Evolutionary conservation across 2,329 filamentous ascomycete species (phyloP).

Genomic region (Paramyrothecium sp.): DNA sequence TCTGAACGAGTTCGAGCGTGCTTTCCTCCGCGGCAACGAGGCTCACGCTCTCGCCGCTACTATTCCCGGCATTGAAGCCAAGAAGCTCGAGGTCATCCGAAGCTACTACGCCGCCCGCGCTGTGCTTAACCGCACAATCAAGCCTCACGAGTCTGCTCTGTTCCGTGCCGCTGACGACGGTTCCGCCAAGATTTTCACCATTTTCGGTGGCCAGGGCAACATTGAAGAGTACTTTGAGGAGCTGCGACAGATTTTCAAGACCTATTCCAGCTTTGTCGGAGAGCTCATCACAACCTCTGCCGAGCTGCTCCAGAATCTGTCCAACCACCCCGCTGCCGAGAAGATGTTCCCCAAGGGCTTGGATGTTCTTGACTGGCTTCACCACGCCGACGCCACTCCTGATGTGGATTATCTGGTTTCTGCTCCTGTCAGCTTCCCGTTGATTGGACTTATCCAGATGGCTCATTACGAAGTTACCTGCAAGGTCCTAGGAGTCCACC

Average conservation of each 20-base stretch:
- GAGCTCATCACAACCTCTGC: constrained; percentile 80
- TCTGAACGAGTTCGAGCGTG: constrained; percentile 94
- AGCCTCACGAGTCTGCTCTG: constrained; percentile 89
- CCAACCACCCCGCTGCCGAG: constrained; percentile 79
- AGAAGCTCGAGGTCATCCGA: constrained; percentile 86
- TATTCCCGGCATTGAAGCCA: constrained; percentile 85
- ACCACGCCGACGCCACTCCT: constrained; percentile 83
- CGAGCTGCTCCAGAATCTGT: constrained; percentile 81
- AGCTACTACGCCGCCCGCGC: constrained; percentile 90
- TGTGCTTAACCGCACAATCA: constrained; percentile 81
- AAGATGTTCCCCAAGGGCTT: constrained; percentile 98
- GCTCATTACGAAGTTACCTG: constrained; percentile 95
- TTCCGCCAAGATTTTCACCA: constrained; percentile 82
- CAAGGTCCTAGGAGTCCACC: constrained; percentile 84
- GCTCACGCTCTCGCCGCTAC: constrained; percentile 85
- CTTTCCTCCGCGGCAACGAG: constrained; percentile 92
- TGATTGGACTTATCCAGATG: constrained; percentile 94
- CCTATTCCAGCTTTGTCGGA: constrained; percentile 87
- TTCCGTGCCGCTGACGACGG: constrained; percentile 84
- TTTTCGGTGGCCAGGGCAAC: constrained; percentile 97
- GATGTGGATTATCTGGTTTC: constrained; percentile 94
- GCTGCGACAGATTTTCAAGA: constrained; percentile 84
- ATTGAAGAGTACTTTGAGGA: constrained; percentile 99
- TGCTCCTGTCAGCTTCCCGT: constrained; percentile 89
- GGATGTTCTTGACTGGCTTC: constrained; percentile 91